These are phyloP conservation scores for Colletotrichum salicis DNA, from an alignment of 2,329 filamentous ascomycete species.

Conservation along the genomic window DNA sequence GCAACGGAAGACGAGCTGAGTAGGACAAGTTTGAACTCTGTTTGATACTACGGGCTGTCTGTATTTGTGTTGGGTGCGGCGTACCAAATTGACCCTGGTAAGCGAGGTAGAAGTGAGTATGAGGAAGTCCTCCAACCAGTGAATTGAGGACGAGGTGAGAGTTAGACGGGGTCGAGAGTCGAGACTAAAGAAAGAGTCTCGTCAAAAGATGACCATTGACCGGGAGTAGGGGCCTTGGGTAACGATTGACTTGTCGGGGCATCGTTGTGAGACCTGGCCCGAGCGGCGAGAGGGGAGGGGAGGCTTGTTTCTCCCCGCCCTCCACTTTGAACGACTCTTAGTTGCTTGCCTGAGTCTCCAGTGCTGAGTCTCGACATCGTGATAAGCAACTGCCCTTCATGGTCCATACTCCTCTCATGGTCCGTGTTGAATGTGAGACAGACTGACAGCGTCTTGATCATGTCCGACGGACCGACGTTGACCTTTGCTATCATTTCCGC, in stretches of 20 bases:
- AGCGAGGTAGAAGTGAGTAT: background rate
- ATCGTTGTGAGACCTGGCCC: slow-evolving; percentile 11
- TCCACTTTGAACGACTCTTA: slow-evolving; percentile 7
- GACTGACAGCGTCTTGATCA: background rate
- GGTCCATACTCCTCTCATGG: background rate
- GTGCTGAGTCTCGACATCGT: background rate
- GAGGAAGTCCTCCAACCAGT: background rate
- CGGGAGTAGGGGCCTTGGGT: background rate
- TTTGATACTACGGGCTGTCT: background rate
- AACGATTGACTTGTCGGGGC: slow-evolving; percentile 6
- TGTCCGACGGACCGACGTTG: background rate
- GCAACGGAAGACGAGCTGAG: background rate
- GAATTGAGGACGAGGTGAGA: background rate
- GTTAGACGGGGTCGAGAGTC: background rate
- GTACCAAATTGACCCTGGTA: background rate
- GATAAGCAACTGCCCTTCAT: background rate
- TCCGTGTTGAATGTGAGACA: background rate
- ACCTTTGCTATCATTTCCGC: background rate
- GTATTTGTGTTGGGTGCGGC: background rate
- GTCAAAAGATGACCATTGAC: too few species aligned
- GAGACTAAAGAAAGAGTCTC: too few species aligned
- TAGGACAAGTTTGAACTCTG: background rate
- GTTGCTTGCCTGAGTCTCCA: too few species aligned
- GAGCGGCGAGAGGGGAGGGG: background rate
- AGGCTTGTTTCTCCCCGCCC: slow-evolving; percentile 16